Base-by-base conservation (phyloP, 768 basidiomycete genomes). In the Hebeloma cylindrosporum region DNA sequence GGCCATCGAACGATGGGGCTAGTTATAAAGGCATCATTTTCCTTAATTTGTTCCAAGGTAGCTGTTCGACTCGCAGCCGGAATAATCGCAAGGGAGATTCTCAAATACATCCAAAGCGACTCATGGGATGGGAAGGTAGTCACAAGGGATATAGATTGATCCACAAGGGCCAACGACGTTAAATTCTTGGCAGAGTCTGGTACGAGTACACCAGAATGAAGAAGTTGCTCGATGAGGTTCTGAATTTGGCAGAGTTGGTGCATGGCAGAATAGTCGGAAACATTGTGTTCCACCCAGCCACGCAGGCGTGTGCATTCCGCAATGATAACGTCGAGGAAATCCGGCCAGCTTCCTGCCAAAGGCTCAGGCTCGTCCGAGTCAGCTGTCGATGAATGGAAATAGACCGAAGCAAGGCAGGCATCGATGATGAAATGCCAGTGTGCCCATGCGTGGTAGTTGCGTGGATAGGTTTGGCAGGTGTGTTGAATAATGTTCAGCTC, bases 381-480 rank as follows among this genome's bases (percentile, higher is more conserved):
- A n/a, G 31, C 29, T 10, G 53, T 61, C 34, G 42, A 42, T 50
- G 43, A 57, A 51, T 30, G n/a, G n/a, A 27, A 45, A 46, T 31
- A 42, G 29, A 57, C 20, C 57, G 44, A 40, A 52, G 51, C 57
- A 43, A 50, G 60, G 27, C 65, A 56, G 26, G 64, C 54, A 48
- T 74, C 64, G 31, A 78, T 58, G 43, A 80, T 67, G 30, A 73
- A 74, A 35, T 69, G 68, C 57, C 83, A 79, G 53, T 88, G 82
- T 1, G 69, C 59, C 86, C 86, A 88, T 3, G 82, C 83, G 60
- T 83, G 78, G 57, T 88, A 88, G 56, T 88, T 88, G 10, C 86
- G 78, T 7, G 81, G 80, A 56, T 87, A 84, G 4, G 70, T 61
- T 52, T 79, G 77, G 62, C 80, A 81, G 22, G 83, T 78, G 26